Evolutionary conservation across 192 early-diverging fungal species (phyloP).

Genomic region (Powellomyces hirtus): DNA sequence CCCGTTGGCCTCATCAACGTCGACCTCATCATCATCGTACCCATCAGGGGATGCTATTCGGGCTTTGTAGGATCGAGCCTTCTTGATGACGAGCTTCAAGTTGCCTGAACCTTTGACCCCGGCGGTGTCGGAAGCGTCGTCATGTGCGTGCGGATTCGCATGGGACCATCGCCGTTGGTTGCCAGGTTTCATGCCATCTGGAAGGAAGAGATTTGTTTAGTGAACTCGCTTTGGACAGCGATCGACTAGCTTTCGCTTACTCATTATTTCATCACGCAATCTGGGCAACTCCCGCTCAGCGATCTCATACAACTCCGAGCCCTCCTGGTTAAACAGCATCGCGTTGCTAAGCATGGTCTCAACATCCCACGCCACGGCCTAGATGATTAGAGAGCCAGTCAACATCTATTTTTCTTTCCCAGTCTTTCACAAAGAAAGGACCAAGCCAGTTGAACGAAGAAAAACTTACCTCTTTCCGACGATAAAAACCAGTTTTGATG

Average conservation of each 20-base stretch:
- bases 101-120: too few relatives aligned
- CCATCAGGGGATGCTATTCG: too few relatives aligned
- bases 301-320: constrained; percentile 1
- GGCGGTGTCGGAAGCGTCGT: too few relatives aligned
- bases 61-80: too few relatives aligned
- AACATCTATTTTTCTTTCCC: too few relatives aligned
- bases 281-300: background rate
- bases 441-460: background rate
- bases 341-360: constrained; percentile 14
- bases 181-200: background rate
- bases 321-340: constrained; percentile 11
- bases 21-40: too few relatives aligned
- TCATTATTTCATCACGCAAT: constrained; percentile 4
- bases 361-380: constrained; percentile 25
- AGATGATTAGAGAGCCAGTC: too few relatives aligned
- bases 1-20: too few relatives aligned
- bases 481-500: constrained; percentile 26
- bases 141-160: too few relatives aligned
- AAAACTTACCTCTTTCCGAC: constrained; percentile 20
- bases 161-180: background rate
- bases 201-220: too few relatives aligned
- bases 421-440: background rate
- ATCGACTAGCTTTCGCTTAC: background rate
- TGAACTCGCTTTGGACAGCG: background rate
- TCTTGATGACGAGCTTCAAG: too few relatives aligned